Base-by-base conservation (phyloP, 768 basidiomycete genomes). In the Coprinopsis marcescibilis region DNA sequence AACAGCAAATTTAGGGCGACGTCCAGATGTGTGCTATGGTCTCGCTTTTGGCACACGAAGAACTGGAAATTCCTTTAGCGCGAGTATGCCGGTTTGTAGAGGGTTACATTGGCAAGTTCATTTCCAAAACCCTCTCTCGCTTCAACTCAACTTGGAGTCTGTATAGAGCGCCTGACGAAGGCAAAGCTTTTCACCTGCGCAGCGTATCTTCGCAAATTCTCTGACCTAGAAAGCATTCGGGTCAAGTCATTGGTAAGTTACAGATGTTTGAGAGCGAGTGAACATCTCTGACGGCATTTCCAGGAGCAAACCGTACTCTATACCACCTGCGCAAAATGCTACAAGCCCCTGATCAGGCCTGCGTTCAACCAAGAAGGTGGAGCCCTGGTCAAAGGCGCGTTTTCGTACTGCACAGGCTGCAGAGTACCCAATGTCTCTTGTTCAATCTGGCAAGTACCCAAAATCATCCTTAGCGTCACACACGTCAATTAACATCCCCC, bases 21-120 rank as follows among this genome's bases (percentile, higher is more conserved):
- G 68, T 89, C 1, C 89, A 89, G 56, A 85, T 81, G 72, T 89
- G 87, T 61, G 79, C 85, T 1, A 77, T 86, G 72, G 58, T 91
- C 13, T 70, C 77, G 2, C 56, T 86, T 1, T 65, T 90, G 15
- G 85, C 81, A 5, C 68, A 73, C 0, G 55, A 69, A 35, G 84
- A 89, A 56, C 65, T 92, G 34, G 53, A 57, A 29, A 59, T 87
- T n/a, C 60, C 67, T 1, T 58, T 61, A 17, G 58, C 56, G 37
- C 67, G 81, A 36, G 65, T 66, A 20, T 56, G 68, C 15, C 70
- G 73, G 20, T 83, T 89, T 48, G 57, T 88, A 14, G 82, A 87
- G 50, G 66, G 82, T 0, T 91, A 91, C 57, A 72, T 88, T 12
- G 89, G 89, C 89, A 46, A 25, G 76, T 6, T 30, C 8, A 26